Percentiles rank a stretch among this genome's conserved stretches.
Evolutionary conservation across 257 asterid species (phyloP).

Genomic region (Cordia subcordata): DNA sequence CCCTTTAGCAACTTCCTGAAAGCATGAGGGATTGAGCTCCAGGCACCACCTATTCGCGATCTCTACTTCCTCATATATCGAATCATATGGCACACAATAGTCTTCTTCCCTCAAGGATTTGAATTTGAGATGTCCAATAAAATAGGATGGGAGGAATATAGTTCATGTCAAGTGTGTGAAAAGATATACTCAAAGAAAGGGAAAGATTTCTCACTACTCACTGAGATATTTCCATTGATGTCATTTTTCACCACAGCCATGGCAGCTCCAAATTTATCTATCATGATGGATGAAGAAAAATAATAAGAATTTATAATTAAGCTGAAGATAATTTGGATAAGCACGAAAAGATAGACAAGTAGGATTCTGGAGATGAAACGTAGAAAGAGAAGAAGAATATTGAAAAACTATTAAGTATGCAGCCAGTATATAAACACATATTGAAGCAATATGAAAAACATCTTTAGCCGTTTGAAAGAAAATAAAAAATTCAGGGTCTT

Average conservation of each 20-base stretch:
- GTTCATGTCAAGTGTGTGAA: neutral
- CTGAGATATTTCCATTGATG: slow-evolving; percentile 67
- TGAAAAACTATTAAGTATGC: too few species aligned
- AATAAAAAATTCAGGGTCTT: too few species aligned
- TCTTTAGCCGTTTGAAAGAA: too few species aligned
- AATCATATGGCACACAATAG: neutral
- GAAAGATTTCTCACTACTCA: slow-evolving; percentile 51
- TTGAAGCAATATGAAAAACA: too few species aligned
- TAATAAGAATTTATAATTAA: neutral
- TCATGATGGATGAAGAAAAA: slow-evolving; percentile 12
- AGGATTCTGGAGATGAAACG: neutral
- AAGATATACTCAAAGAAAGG: neutral
- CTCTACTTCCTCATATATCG: neutral
- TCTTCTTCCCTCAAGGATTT: too few species aligned
- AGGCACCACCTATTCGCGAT: too few species aligned
- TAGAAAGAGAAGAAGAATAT: neutral
- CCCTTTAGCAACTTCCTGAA: too few species aligned
- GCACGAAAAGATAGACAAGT: neutral
- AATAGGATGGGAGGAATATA: neutral
- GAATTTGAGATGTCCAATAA: too few species aligned
- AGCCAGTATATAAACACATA: too few species aligned
- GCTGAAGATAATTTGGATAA: slow-evolving; percentile 2
- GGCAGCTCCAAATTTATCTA: slow-evolving; percentile 83
- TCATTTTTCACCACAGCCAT: slow-evolving; percentile 80
- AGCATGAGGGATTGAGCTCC: too few species aligned